Evolutionary conservation across 2,329 filamentous ascomycete genomes (phyloP).

Genomic region (Clarireedia paspali): DNA sequence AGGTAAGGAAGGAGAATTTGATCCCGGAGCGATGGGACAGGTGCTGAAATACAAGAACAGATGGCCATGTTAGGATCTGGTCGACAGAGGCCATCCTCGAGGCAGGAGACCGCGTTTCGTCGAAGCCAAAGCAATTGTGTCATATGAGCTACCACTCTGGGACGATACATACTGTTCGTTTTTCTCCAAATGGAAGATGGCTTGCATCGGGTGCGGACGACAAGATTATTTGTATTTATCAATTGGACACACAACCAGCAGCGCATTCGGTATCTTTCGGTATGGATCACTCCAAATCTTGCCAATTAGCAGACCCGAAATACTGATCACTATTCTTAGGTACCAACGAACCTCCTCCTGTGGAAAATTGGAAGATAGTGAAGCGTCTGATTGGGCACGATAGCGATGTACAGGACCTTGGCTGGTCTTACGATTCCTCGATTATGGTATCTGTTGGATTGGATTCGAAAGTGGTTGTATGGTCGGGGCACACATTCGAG

Average conservation of each 20-base stretch:
- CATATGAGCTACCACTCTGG: conserved; percentile 98
- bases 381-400: conserved; percentile 92
- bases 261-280: conserved; percentile 73
- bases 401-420: conserved; percentile 96
- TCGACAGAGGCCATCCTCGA: conserved; percentile 90
- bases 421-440: conserved; percentile 94
- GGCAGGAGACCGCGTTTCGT: conserved; percentile 58
- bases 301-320: neutral
- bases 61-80: conserved; percentile 97
- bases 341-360: conserved; percentile 80
- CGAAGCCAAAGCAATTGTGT: conserved; percentile 81
- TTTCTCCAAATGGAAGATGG: conserved; percentile 91
- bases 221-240: conserved; percentile 97
- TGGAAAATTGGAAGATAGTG: conserved; percentile 97
- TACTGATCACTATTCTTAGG: conserved; percentile 33
- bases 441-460: conserved; percentile 92
- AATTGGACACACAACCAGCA: conserved; percentile 70
- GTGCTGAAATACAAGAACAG: conserved; percentile 36
- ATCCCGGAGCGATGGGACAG: neutral
- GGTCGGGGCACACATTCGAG: conserved; percentile 97
- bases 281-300: conserved; percentile 33
- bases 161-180: conserved; percentile 93
- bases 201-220: conserved; percentile 96
- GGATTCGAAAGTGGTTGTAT: conserved; percentile 96
- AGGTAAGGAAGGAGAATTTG: conserved; percentile 44